phyloP scores from a whole-genome alignment of 1,139 yeast species.

The Yamadazyma songkhlaensis region DNA sequence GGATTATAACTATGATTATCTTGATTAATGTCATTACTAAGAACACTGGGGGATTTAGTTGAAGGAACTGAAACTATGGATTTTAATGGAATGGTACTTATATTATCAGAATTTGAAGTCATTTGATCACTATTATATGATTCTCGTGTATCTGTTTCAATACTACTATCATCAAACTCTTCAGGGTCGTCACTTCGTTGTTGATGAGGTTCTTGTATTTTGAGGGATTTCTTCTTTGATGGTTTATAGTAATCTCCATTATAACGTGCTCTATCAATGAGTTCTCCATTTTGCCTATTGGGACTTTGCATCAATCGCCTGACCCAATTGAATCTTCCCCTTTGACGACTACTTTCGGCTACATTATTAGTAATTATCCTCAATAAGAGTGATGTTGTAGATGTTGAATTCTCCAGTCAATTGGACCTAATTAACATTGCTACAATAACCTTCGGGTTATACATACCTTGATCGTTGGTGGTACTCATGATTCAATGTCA shows the following conservation, averaged over 20 bases:
- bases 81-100: constrained; percentile 52
- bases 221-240: constrained; percentile 2
- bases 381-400: no score
- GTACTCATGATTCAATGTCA: not conserved
- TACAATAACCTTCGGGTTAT: no score
- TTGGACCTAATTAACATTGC: no score
- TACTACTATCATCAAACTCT: not conserved
- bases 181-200: not conserved
- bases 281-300: constrained; percentile 17
- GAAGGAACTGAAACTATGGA: constrained; percentile 50
- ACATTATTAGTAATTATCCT: constrained; percentile 6
- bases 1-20: constrained; percentile 40
- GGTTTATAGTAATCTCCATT: constrained; percentile 11
- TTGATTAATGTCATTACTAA: constrained; percentile 36
- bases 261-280: constrained; percentile 4
- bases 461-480: constrained; percentile 1
- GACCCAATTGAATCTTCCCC: constrained; percentile 47
- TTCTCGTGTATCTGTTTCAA: constrained; percentile 8
- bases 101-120: constrained; percentile 23
- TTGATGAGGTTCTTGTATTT: constrained; percentile 4
- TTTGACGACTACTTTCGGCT: constrained; percentile 17
- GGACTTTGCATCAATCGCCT: constrained; percentile 47
- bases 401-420: no score
- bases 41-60: constrained; percentile 42
- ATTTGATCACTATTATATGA: constrained; percentile 14